These are phyloP conservation scores for Erigeron canadensis DNA, from an alignment of 129 eudicot genomes.

Conservation along the genomic window DNA sequence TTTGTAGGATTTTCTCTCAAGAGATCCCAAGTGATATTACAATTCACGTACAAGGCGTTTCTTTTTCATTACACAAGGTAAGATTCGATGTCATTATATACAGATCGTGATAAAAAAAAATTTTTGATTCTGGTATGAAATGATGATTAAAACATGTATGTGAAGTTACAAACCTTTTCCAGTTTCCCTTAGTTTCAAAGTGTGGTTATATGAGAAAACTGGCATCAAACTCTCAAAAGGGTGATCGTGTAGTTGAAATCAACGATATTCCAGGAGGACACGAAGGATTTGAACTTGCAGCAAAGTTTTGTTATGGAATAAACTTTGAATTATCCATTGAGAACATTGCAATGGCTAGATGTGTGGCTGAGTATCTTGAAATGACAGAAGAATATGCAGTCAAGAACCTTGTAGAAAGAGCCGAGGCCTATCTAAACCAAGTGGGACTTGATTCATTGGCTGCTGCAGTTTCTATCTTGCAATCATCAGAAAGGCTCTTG, in stretches of 20 bases:
- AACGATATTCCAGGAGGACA: constrained; percentile 83
- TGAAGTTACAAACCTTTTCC: constrained; percentile 21
- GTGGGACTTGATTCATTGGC: constrained; percentile 66
- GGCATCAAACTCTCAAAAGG: constrained; percentile 49
- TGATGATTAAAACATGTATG: background rate
- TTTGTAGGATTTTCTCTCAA: constrained; percentile 81
- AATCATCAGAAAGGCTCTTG: constrained; percentile 58
- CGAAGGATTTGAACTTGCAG: constrained; percentile 84
- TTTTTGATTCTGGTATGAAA: too few species aligned
- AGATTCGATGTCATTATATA: background rate
- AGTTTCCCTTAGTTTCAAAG: constrained; percentile 90
- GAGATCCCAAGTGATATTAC: constrained; percentile 77
- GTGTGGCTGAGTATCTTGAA: constrained; percentile 89
- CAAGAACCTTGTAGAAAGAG: constrained; percentile 65
- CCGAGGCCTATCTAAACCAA: constrained; percentile 75
- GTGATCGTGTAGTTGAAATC: constrained; percentile 46
- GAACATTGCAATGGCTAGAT: constrained; percentile 76
- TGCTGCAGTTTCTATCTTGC: constrained; percentile 59
- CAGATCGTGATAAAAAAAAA: too few species aligned
- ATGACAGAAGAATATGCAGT: constrained; percentile 85
- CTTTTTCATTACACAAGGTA: constrained; percentile 94
- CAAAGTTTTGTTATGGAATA: constrained; percentile 89
- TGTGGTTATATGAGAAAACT: constrained; percentile 74
- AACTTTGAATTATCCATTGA: constrained; percentile 70
- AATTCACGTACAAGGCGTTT: constrained; percentile 53